Percentiles rank a stretch among this genome's conserved stretches.
Evolutionary conservation across 2,329 filamentous ascomycete species (phyloP).

Genomic region (Leptographium flavum): DNA sequence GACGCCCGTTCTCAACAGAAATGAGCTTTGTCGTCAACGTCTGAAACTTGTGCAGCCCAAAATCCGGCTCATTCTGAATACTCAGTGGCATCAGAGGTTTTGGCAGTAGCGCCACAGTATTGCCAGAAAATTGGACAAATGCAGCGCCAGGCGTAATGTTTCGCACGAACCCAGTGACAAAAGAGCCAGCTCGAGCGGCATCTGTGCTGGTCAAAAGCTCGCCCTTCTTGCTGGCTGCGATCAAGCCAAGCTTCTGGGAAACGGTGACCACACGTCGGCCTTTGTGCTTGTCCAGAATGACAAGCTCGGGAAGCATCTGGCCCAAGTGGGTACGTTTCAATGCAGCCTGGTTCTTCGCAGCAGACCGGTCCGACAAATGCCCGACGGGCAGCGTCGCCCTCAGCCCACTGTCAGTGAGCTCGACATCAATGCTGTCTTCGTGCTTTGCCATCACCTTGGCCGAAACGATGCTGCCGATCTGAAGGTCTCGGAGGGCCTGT

Average conservation of each 20-base stretch:
- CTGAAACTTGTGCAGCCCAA: slow-evolving; percentile 66
- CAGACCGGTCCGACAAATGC: slow-evolving; percentile 75
- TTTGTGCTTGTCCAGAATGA: slow-evolving; percentile 76
- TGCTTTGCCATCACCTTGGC: slow-evolving; percentile 74
- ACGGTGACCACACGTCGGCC: slow-evolving; percentile 61
- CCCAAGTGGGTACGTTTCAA: slow-evolving; percentile 74
- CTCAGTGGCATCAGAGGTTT: slow-evolving; percentile 66
- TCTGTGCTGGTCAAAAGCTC: slow-evolving; percentile 58
- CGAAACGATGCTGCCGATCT: slow-evolving; percentile 59
- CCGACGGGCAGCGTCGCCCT: slow-evolving; percentile 64
- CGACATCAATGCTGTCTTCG: slow-evolving; percentile 60
- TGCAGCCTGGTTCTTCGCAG: slow-evolving; percentile 60
- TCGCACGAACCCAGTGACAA: slow-evolving; percentile 66
- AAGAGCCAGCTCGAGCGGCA: slow-evolving; percentile 53
- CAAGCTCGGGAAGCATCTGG: slow-evolving; percentile 66
- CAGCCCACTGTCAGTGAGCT: slow-evolving; percentile 58
- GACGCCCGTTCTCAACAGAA: slow-evolving; percentile 57
- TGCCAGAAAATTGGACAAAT: slow-evolving; percentile 78
- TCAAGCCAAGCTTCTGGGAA: slow-evolving; percentile 69
- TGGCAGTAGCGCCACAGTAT: slow-evolving; percentile 63
- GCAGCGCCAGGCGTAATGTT: slow-evolving; percentile 71
- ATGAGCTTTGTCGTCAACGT: slow-evolving; percentile 59
- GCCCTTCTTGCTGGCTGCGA: slow-evolving; percentile 60
- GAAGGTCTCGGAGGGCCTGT: slow-evolving; percentile 58
- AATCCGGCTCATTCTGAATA: slow-evolving; percentile 49